Evolutionary conservation across 2,329 filamentous ascomycete species (phyloP), one percentile per base, ranked within the genome.

Genomic region (Bisporella sp.): DNA sequence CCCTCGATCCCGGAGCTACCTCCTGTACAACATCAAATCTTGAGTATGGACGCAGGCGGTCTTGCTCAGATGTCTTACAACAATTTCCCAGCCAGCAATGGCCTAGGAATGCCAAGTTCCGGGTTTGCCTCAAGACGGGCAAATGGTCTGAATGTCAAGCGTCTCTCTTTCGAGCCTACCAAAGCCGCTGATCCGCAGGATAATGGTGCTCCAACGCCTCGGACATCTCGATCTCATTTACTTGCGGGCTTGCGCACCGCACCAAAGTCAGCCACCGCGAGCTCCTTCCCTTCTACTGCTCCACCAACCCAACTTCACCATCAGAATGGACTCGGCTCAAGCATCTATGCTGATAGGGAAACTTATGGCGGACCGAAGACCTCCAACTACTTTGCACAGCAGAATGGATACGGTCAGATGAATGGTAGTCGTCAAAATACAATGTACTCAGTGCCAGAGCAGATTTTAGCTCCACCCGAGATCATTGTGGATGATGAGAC

Each of bases 51-150:
- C 92, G 85, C 92, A 82, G 92, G 92, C 81, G 89, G 90, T 93
- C 89, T 96, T 77, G 86, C 90, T 93, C 90, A 95, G 81, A 97
- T 97, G 92, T 88, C 89, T 75, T 92, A 89, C 77, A 88, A 84
- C 77, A 80, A 84, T 70, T 87, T 87, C 69, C 73, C 79, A 68
- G 77, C 85, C 69, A 76, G 80, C 66, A 80, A 80, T 69, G 84
- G 82, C 62, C 77, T 96, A 62, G 82, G 84, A 65, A 82, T 89
- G 73, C 86, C 90, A 48, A 76, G 81, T 55, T 82, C 86, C 58
- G 88, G 90, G 64, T 87, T 96, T 66, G 89, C 89, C 57, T 92
- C 91, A 62, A 85, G 93, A 61, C 81, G 82, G 58, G 62, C 61
- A 89, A 95, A 65, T 65, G 87, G 89, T 59, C 82, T 88, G 64